Percentiles rank a stretch among this genome's conserved stretches.
Evolutionary conservation across 495 filamentous ascomycete genomes (phyloP).

Genomic region (Podospora tetraspora): DNA sequence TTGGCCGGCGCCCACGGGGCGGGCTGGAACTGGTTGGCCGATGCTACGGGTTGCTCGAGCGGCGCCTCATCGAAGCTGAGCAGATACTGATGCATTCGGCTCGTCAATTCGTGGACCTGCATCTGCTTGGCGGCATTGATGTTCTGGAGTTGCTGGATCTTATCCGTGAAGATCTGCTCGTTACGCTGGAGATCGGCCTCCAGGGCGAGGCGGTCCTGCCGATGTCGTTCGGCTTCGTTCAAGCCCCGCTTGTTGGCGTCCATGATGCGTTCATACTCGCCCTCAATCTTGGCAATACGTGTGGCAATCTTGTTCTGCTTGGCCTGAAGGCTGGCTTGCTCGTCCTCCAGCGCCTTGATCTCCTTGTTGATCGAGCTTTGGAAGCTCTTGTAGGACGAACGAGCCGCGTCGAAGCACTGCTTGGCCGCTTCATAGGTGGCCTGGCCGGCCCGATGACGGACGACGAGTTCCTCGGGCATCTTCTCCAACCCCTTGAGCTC

Average conservation of each 20-base stretch:
- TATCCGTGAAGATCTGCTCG: constrained; percentile 43
- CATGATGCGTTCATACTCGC: constrained; percentile 71
- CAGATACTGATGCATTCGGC: constrained; percentile 36
- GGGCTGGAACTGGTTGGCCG: constrained; percentile 16
- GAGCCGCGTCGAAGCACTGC: constrained; percentile 54
- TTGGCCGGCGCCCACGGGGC: constrained; percentile 20
- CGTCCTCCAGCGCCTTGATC: constrained; percentile 57
- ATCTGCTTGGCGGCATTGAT: constrained; percentile 39
- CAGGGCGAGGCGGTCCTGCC: constrained; percentile 60
- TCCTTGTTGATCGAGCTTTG: constrained; percentile 61
- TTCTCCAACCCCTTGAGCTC: constrained; percentile 63
- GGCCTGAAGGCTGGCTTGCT: constrained; percentile 59
- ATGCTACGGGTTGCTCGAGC: constrained; percentile 20
- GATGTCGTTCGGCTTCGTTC: constrained; percentile 66
- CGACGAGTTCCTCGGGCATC: constrained; percentile 61
- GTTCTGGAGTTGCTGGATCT: constrained; percentile 32
- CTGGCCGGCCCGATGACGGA: constrained; percentile 57
- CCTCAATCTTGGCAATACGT: constrained; percentile 69
- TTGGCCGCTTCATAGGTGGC: constrained; percentile 57
- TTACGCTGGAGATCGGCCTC: constrained; percentile 58
- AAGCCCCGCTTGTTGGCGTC: constrained; percentile 70
- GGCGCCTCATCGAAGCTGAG: constrained; percentile 32
- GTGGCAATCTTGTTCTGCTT: constrained; percentile 73
- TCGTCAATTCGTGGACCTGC: constrained; percentile 36
- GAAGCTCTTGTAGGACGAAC: constrained; percentile 54